Base-by-base conservation (phyloP, 139 green algal species). In the Spirogloea muscicola region DNA sequence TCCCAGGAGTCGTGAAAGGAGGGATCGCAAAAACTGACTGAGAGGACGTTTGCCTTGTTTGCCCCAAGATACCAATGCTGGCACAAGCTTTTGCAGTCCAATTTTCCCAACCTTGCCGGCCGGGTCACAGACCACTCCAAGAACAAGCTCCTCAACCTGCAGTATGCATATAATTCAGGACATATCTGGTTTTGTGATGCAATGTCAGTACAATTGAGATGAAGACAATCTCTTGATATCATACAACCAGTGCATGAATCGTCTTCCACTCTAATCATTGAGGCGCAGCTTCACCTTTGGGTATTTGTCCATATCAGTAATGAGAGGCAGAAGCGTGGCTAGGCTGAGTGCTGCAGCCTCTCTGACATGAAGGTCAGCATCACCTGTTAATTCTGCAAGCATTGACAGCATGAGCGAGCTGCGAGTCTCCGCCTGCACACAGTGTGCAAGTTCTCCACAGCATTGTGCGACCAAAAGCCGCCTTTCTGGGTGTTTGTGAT, bases 331-430 rank as follows among this genome's bases (percentile, higher is more conserved):
- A 39, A 83, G 43, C 16, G n/a, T 33, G n/a, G 51, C 76, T 0
- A 83, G 46, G 42, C 81, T 83, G 6, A 31, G 42, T 3, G 70
- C 76, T 3, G 44, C 76, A 16, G 61, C 76, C n/a, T 82, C 76
- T 2, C 76, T 4, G 2, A 83, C 70, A 37, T 67, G 31, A 10
- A 70, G 27, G 6, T 69, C 41, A 16, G 7, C 25, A 33, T 83
- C 76, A 6, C 76, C 74, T 25, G 39, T 39, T 31, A 83, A 33
- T 33, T 82, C 52, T 38, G 48, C 43, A 38, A 83, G 9, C 25
- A 81, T 78, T 51, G 43, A 55, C 6, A 81, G 63, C 10, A 81
- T 69, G 10, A 79, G 67, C 1, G 48, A 78, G n/a, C 21, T 75
- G 38, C 71, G 61, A 38, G 75, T 76, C n/a, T 66, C 61, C 5